phyloP scores from a whole-genome alignment of 768 basidiomycete species.

The Rhodotorula babjevae region DNA sequence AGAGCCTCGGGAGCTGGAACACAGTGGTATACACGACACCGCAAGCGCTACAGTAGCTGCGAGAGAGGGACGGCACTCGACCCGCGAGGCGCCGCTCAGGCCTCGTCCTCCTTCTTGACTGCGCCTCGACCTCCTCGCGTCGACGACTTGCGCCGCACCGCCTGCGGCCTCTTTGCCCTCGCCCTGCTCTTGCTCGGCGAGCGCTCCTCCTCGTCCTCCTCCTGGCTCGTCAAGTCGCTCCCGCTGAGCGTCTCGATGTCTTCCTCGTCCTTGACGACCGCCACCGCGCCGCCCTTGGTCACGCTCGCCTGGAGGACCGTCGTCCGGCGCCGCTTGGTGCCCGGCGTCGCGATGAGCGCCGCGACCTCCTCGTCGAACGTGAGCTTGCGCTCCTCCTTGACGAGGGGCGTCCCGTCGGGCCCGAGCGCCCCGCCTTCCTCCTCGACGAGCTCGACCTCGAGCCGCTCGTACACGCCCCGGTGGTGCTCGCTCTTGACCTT shows the following conservation, averaged over 20 bases:
- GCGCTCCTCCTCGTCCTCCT: neutral
- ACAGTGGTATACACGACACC: too few species aligned
- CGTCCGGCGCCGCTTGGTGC: slow-evolving; percentile 16
- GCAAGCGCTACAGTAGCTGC: too few species aligned
- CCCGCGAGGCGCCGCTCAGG: neutral
- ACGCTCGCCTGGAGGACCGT: neutral
- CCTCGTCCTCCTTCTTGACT: neutral
- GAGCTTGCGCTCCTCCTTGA: slow-evolving; percentile 11
- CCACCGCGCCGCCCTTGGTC: neutral
- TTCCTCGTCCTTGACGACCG: neutral
- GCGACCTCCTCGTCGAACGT: slow-evolving; percentile 37
- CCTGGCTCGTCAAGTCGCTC: too few species aligned
- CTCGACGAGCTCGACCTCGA: slow-evolving; percentile 11
- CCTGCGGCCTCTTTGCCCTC: neutral
- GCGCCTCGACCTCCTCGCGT: neutral
- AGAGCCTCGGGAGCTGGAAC: too few species aligned
- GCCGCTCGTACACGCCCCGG: slow-evolving; percentile 1
- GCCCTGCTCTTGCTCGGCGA: neutral
- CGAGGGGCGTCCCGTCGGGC: too few species aligned
- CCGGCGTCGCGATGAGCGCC: slow-evolving; percentile 24
- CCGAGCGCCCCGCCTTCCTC: neutral
- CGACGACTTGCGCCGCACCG: neutral
- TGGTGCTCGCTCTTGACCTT: neutral
- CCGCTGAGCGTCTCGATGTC: neutral
- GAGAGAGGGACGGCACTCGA: neutral